Evolutionary conservation across 352 stramenopile species (phyloP).

Genomic region (Globisporangium okanoganense): DNA sequence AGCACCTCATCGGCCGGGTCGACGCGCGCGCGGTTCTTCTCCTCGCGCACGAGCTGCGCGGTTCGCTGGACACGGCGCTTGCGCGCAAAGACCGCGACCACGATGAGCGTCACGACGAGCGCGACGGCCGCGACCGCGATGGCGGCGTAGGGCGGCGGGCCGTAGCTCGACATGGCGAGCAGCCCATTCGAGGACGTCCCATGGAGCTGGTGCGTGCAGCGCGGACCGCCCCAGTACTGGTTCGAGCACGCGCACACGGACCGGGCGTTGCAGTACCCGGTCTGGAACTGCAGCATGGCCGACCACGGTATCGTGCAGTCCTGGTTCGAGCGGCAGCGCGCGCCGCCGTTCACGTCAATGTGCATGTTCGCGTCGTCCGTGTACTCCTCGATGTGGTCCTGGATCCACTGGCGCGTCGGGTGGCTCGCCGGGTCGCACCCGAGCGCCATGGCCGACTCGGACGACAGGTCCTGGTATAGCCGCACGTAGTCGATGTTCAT

Average conservation of each 20-base stretch:
- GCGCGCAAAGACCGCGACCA: slow-evolving; percentile 38
- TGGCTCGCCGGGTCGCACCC: slow-evolving; percentile 59
- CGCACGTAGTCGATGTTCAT: slow-evolving; percentile 89
- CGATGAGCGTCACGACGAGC: slow-evolving; percentile 33
- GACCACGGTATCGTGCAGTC: slow-evolving; percentile 60
- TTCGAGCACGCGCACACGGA: slow-evolving; percentile 50
- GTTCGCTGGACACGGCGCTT: slow-evolving; percentile 28
- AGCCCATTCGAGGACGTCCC: slow-evolving; percentile 9
- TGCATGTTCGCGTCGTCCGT: slow-evolving; percentile 49
- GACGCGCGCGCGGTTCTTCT: slow-evolving; percentile 35
- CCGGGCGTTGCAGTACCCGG: slow-evolving; percentile 43
- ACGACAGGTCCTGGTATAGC: slow-evolving; percentile 55
- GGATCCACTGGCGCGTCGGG: slow-evolving; percentile 68
- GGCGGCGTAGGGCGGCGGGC: slow-evolving; percentile 26
- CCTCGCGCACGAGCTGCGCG: slow-evolving; percentile 26
- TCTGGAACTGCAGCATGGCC: slow-evolving; percentile 40
- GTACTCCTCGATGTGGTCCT: slow-evolving; percentile 57
- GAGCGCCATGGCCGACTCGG: slow-evolving; percentile 39
- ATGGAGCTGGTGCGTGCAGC: slow-evolving; percentile 55
- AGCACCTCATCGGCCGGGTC: slow-evolving; percentile 24
- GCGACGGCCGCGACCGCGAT: slow-evolving; percentile 23
- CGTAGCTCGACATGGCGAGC: slow-evolving; percentile 17
- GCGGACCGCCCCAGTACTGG: slow-evolving; percentile 56
- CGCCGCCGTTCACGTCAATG: slow-evolving; percentile 50
- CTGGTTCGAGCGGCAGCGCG: slow-evolving; percentile 39